Evolutionary conservation across 1,139 yeast species (phyloP).

Genomic region (Pneumocystis oryctolagi): DNA sequence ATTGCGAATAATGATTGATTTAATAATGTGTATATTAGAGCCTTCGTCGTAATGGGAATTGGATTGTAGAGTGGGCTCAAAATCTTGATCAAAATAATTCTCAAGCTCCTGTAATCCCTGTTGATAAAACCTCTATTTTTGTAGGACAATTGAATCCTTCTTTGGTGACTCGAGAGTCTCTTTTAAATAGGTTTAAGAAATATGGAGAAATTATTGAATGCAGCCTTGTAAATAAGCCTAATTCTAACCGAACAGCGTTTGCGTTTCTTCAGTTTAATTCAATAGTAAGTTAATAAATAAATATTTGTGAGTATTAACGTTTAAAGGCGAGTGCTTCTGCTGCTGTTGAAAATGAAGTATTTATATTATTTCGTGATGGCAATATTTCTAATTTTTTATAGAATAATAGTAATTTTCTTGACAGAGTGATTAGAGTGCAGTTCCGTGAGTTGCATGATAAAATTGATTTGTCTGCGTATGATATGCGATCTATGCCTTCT

Average conservation of each 20-base stretch:
- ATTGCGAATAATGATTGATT: constrained; percentile 17
- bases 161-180: constrained; percentile 37
- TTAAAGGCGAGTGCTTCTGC: constrained; percentile 51
- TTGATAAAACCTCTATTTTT: constrained; percentile 62
- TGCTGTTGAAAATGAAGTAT: constrained; percentile 41
- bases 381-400: background rate
- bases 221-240: constrained; percentile 4
- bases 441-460: constrained; percentile 9
- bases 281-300: constrained; percentile 19
- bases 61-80: constrained; percentile 72
- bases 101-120: constrained; percentile 23
- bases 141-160: constrained; percentile 53
- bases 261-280: constrained; percentile 54
- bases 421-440: constrained; percentile 8
- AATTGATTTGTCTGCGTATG: background rate
- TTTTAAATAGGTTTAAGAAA: constrained; percentile 42
- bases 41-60: constrained; percentile 23
- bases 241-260: constrained; percentile 34
- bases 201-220: constrained; percentile 49
- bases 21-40: constrained; percentile 31
- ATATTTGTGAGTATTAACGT: background rate
- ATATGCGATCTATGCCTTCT: background rate
- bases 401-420: constrained; percentile 7
- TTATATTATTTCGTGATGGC: background rate
- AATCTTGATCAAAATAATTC: constrained; percentile 31